Evolutionary conservation across 2,329 filamentous ascomycete genomes (phyloP).

Genomic region (Arthroderma uncinatum): DNA sequence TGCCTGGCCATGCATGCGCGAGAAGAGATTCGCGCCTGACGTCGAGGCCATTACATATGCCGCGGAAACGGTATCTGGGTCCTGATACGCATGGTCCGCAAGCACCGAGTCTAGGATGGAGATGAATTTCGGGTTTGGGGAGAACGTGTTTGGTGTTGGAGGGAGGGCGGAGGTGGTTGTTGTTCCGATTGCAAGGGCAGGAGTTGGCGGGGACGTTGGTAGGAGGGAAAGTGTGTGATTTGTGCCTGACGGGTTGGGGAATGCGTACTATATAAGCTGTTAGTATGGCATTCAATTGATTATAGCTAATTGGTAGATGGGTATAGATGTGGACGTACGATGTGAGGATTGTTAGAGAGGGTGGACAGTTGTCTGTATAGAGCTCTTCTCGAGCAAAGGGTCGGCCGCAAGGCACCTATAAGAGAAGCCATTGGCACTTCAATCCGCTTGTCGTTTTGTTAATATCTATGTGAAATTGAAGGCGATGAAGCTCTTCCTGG

Average conservation of each 20-base stretch:
- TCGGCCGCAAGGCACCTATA: not conserved
- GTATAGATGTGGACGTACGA: constrained; percentile 6
- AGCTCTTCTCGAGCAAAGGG: not conserved
- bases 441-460: not conserved
- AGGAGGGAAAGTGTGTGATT: constrained; percentile 46
- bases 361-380: constrained; percentile 6
- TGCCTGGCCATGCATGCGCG: constrained; percentile 48
- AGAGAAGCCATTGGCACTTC: not conserved
- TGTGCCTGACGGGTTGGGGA: constrained; percentile 31
- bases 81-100: constrained; percentile 42
- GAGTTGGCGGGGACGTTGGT: constrained; percentile 43
- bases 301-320: constrained; percentile 3
- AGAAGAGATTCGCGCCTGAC: constrained; percentile 44
- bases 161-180: constrained; percentile 44
- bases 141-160: constrained; percentile 45
- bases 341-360: constrained; percentile 12
- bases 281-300: not conserved
- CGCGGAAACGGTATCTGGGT: constrained; percentile 47
- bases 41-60: constrained; percentile 50
- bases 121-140: constrained; percentile 47
- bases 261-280: constrained; percentile 17
- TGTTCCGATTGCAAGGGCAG: constrained; percentile 45
- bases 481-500: not conserved
- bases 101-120: constrained; percentile 47
- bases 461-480: not conserved